phyloP scores from a whole-genome alignment of 768 basidiomycete species.

The Astraeus odoratus region DNA sequence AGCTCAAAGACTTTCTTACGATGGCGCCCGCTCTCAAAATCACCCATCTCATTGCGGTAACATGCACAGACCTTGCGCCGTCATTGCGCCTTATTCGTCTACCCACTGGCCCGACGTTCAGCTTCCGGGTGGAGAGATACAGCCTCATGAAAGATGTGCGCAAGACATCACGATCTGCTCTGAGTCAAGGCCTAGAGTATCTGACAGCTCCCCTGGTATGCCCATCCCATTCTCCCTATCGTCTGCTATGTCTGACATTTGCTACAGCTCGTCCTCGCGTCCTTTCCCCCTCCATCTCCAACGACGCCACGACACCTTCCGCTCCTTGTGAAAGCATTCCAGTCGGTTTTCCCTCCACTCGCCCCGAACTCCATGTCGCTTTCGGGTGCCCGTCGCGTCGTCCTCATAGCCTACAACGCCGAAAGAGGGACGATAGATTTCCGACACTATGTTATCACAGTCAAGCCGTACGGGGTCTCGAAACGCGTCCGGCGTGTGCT shows the following conservation, averaged over 20 bases:
- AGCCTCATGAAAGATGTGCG: slow-evolving; percentile 83
- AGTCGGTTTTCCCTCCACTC: slow-evolving; percentile 92
- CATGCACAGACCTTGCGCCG: slow-evolving; percentile 77
- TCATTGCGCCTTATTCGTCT: slow-evolving; percentile 82
- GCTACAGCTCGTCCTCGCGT: slow-evolving; percentile 82
- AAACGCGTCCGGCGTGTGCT: slow-evolving; percentile 84
- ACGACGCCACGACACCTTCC: slow-evolving; percentile 77
- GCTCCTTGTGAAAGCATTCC: slow-evolving; percentile 93
- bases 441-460: slow-evolving; percentile 91
- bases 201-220: slow-evolving; percentile 86
- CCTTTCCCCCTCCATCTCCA: slow-evolving; percentile 70
- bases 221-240: slow-evolving; percentile 3
- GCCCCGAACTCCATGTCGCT: slow-evolving; percentile 72
- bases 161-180: slow-evolving; percentile 55
- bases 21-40: slow-evolving; percentile 89
- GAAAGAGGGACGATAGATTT: slow-evolving; percentile 84
- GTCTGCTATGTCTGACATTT: not conserved
- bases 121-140: slow-evolving; percentile 89
- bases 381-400: slow-evolving; percentile 88
- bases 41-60: slow-evolving; percentile 89
- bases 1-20: slow-evolving; percentile 88
- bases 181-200: slow-evolving; percentile 82
- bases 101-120: slow-evolving; percentile 88
- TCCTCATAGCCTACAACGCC: slow-evolving; percentile 87
- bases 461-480: slow-evolving; percentile 92